Conservation (phyloP, 345 rosid genomes). For the sweet orange (Citrus sinensis) region DVS_A1.0 CM039162.1:13113501-13114000, state of each 20-base stretch:
- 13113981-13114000: slow-evolving; percentile 74
- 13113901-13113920: slow-evolving; percentile 59
- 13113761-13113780: slow-evolving; percentile 92
- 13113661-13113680: slow-evolving; percentile 86
- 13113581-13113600: slow-evolving; percentile 75
- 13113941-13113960: slow-evolving; percentile 72
- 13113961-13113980: slow-evolving; percentile 58
- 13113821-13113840: slow-evolving; percentile 24
- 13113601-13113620: slow-evolving; percentile 71
- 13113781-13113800: slow-evolving; percentile 72
- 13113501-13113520: slow-evolving; percentile 64
- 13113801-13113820: slow-evolving; percentile 51
- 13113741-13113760: slow-evolving; percentile 85
- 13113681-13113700: slow-evolving; percentile 80
- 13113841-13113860: slow-evolving; percentile 32
- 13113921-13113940: slow-evolving; percentile 36
- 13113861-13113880: slow-evolving; percentile 67
- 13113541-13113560: slow-evolving; percentile 67
- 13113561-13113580: slow-evolving; percentile 71
- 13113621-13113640: slow-evolving; percentile 78
- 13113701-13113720: slow-evolving; percentile 71
- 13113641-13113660: slow-evolving; percentile 60
- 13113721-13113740: slow-evolving; percentile 67
- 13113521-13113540: slow-evolving; percentile 59
- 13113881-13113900: slow-evolving; percentile 75